Percentiles rank a stretch among this genome's conserved stretches.
phyloP scores from a whole-genome alignment of 371 early-diverging fungal species.

The Apophysomyces sp. region DNA sequence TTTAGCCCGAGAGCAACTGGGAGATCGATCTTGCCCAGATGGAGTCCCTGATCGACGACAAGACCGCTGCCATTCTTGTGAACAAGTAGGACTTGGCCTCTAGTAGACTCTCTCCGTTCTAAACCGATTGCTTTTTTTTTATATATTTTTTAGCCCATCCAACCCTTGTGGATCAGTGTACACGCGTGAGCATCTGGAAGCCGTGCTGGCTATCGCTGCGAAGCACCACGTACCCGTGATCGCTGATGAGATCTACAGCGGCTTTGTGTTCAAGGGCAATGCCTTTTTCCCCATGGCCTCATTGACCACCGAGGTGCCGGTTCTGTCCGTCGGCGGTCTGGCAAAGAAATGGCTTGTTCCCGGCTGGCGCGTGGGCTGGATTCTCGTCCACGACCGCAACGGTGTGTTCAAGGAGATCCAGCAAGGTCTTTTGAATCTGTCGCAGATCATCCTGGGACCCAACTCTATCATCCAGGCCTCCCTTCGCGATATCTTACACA shows the following conservation, averaged over 20 bases:
- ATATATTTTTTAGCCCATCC: conserved; percentile 52
- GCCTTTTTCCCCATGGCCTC: conserved; percentile 73
- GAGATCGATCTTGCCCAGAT: conserved; percentile 81
- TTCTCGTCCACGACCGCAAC: conserved; percentile 78
- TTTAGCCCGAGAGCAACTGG: conserved; percentile 78
- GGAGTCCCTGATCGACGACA: conserved; percentile 78
- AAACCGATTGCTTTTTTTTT: conserved; percentile 1
- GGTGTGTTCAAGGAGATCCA: conserved; percentile 60
- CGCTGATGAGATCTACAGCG: conserved; percentile 92
- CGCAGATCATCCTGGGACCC: conserved; percentile 81
- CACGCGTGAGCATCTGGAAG: conserved; percentile 67
- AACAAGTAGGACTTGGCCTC: conserved; percentile 81
- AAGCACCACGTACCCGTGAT: conserved; percentile 81
- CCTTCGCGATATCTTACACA: conserved; percentile 74
- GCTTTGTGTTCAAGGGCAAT: conserved; percentile 77
- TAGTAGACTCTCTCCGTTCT: too few relatives aligned
- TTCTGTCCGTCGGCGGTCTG: conserved; percentile 83
- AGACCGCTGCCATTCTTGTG: conserved; percentile 79
- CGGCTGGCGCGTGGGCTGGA: conserved; percentile 93
- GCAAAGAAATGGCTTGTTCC: conserved; percentile 92
- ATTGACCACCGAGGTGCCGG: conserved; percentile 77
- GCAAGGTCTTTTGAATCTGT: conserved; percentile 66
- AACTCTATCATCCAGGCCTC: conserved; percentile 81
- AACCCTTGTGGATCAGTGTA: conserved; percentile 94
- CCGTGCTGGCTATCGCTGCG: conserved; percentile 73